phyloP scores from a whole-genome alignment of 345 rosid genomes.

The Eutrema yunnanense region DNA sequence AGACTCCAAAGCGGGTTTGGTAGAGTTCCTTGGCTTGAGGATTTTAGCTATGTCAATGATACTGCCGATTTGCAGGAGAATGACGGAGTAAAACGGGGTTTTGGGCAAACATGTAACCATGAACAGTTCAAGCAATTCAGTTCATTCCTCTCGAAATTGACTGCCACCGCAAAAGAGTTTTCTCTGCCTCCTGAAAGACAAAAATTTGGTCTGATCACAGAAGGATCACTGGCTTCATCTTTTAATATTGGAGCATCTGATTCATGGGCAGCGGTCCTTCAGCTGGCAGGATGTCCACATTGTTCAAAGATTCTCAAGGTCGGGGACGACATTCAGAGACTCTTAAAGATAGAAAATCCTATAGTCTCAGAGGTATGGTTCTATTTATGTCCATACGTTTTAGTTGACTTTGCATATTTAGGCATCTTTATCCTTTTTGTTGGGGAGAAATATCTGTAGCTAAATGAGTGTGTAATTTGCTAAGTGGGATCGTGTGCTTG shows the following conservation, averaged over 20 bases:
- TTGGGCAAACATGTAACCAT: constrained; percentile 47
- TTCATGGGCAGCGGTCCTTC: constrained; percentile 61
- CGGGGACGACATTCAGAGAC: constrained; percentile 45
- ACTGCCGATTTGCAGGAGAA: constrained; percentile 33
- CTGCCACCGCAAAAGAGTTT: constrained; percentile 51
- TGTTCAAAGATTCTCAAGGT: constrained; percentile 65
- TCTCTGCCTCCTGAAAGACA: constrained; percentile 62
- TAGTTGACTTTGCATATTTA: constrained; percentile 4
- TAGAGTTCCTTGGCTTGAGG: constrained; percentile 62
- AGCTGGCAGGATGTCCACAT: constrained; percentile 63
- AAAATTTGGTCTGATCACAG: constrained; percentile 72
- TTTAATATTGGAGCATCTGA: constrained; percentile 44
- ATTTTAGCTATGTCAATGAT: constrained; percentile 43
- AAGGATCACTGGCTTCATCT: constrained; percentile 48
- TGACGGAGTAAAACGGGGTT: constrained; percentile 22
- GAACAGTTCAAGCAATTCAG: constrained; percentile 62
- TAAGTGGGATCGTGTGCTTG: neutral
- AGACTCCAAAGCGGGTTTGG: constrained; percentile 38
- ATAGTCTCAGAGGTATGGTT: constrained; percentile 55
- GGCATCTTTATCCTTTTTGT: neutral
- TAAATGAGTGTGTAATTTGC: neutral
- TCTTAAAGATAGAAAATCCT: constrained; percentile 40
- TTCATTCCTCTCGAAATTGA: constrained; percentile 54
- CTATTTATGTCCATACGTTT: neutral
- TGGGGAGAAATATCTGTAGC: neutral